Conservation (phyloP, 352 stramenopile species). For the Phytophthora pluvialis region DNA sequence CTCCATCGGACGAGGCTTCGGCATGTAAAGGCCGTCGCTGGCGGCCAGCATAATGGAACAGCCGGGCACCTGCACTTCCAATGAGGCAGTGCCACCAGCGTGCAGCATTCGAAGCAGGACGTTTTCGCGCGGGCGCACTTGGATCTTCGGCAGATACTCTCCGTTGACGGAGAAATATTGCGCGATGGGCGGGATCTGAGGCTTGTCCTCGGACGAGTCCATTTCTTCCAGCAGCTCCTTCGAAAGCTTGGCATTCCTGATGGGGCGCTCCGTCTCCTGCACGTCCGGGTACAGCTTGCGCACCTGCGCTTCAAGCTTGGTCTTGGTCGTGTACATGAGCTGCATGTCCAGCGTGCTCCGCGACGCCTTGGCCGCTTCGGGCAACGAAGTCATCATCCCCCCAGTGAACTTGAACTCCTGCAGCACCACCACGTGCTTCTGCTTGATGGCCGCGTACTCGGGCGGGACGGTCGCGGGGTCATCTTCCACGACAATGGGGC, state of each 20-base stretch:
- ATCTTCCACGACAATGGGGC: conserved; percentile 71
- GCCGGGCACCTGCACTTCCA: conserved; percentile 66
- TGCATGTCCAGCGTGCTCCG: conserved; percentile 55
- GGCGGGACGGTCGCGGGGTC: conserved; percentile 44
- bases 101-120: conserved; percentile 71
- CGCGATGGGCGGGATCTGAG: conserved; percentile 41
- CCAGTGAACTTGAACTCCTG: conserved; percentile 73
- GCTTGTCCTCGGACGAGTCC: conserved; percentile 27
- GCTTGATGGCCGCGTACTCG: conserved; percentile 52
- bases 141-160: conserved; percentile 68
- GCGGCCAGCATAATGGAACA: conserved; percentile 64
- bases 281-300: conserved; percentile 51
- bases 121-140: conserved; percentile 58
- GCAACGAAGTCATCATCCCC: conserved; percentile 56
- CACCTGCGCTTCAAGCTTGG: conserved; percentile 42
- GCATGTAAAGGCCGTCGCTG: conserved; percentile 66
- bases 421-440: conserved; percentile 56
- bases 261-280: conserved; percentile 37
- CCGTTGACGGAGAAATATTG: conserved; percentile 80
- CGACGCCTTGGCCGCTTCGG: conserved; percentile 54
- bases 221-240: conserved; percentile 40
- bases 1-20: conserved; percentile 40
- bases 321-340: conserved; percentile 55
- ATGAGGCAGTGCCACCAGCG: conserved; percentile 50
- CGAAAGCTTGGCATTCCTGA: conserved; percentile 33